These are phyloP conservation scores for Ganoderma boninense DNA, from an alignment of 1,284 basidiomycete species.

Conservation along the genomic window DNA sequence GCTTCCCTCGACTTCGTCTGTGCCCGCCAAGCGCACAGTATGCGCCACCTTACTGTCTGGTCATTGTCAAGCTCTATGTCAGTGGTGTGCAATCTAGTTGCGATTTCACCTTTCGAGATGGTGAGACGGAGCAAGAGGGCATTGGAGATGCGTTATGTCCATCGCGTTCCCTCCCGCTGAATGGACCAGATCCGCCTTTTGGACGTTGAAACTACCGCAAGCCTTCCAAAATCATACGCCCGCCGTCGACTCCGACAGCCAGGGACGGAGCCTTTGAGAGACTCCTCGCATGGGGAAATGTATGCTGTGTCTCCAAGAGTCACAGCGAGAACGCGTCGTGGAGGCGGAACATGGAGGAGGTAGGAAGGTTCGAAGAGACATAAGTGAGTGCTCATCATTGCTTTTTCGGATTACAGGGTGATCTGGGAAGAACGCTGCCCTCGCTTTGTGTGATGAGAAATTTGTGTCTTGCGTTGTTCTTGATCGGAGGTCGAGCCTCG, in stretches of 20 bases:
- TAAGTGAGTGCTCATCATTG: background rate
- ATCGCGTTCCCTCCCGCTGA: background rate
- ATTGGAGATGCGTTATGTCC: background rate
- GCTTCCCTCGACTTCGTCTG: background rate
- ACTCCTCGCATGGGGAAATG: no score
- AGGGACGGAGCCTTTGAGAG: background rate
- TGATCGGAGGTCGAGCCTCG: slow-evolving; percentile 6
- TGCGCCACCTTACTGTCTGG: background rate
- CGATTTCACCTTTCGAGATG: background rate
- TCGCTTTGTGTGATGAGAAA: background rate
- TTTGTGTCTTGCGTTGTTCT: slow-evolving; percentile 1
- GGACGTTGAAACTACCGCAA: background rate
- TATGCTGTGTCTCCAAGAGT: background rate
- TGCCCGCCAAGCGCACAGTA: background rate
- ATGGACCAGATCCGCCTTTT: background rate
- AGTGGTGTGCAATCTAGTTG: background rate
- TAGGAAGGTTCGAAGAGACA: background rate
- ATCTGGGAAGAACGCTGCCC: background rate
- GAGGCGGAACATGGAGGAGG: background rate
- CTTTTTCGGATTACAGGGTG: background rate
- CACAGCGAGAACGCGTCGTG: background rate
- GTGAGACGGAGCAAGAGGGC: background rate
- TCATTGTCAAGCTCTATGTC: background rate
- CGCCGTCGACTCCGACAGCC: background rate
- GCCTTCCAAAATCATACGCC: background rate